A percentile compares a stretch with the other conserved stretches of the same genome.
Evolutionary conservation across 305 asterid species (phyloP).

Genomic region (Fraxinus nigra): DNA sequence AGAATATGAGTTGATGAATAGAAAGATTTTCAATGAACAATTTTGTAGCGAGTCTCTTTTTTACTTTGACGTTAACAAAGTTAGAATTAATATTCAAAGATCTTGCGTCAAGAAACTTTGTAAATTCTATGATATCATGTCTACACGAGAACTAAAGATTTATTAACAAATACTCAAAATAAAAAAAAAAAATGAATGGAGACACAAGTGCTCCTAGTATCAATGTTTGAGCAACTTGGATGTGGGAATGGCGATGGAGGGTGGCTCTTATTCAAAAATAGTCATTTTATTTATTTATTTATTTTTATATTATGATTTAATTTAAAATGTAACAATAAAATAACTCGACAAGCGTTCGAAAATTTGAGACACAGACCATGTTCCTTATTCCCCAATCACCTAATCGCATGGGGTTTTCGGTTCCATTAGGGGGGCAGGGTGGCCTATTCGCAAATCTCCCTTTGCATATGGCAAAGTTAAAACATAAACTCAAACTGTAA

Average conservation of each 20-base stretch:
- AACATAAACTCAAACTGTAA: no score
- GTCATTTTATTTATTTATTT: not conserved
- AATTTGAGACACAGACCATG: not conserved
- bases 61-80: not conserved
- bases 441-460: no score
- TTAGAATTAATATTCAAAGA: slow-evolving; percentile 16
- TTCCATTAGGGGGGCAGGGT: no score
- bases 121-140: not conserved
- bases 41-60: not conserved
- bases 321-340: not conserved
- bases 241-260: not conserved
- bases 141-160: no score
- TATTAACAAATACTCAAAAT: no score
- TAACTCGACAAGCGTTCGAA: not conserved
- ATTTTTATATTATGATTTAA: not conserved
- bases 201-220: not conserved
- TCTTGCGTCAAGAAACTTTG: not conserved
- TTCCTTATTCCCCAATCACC: no score
- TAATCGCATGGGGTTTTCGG: no score
- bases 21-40: not conserved
- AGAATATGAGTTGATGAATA: not conserved
- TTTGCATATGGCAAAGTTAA: no score
- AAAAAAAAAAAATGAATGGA: not conserved
- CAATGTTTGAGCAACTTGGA: not conserved
- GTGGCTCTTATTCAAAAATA: not conserved